Percentiles rank a stretch among this genome's conserved stretches.
These are phyloP conservation scores for Claviceps pazoutovae DNA, from an alignment of 2,329 filamentous ascomycete species.

Conservation along the genomic window DNA sequence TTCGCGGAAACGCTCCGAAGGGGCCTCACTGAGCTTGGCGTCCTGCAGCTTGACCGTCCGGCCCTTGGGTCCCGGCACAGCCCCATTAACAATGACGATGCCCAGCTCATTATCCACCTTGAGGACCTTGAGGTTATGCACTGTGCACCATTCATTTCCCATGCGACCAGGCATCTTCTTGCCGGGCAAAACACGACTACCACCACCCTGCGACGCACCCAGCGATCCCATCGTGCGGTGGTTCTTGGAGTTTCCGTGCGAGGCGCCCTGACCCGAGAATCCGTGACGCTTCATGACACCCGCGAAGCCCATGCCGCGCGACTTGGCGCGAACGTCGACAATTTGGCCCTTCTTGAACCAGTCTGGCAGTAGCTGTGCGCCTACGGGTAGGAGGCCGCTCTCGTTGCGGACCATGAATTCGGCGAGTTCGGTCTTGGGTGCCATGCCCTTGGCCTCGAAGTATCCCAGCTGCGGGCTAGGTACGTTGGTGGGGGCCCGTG, in stretches of 20 bases:
- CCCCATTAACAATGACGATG: conserved; percentile 75
- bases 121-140: conserved; percentile 83
- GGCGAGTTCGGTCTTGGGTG: conserved; percentile 67
- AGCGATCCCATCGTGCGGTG: conserved; percentile 86
- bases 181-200: conserved; percentile 81
- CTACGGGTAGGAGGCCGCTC: conserved; percentile 61
- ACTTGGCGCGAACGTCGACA: conserved; percentile 69
- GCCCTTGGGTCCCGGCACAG: conserved; percentile 78
- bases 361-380: conserved; percentile 62
- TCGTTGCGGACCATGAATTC: conserved; percentile 77
- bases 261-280: conserved; percentile 76
- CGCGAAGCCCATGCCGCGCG: conserved; percentile 81
- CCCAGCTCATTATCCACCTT: conserved; percentile 79
- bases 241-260: conserved; percentile 89
- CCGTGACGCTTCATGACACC: conserved; percentile 97
- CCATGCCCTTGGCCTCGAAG: conserved; percentile 67
- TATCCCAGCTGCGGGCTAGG: conserved; percentile 77
- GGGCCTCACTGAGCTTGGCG: conserved; percentile 66
- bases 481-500: conserved; percentile 59
- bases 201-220: conserved; percentile 80
- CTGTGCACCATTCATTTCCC: conserved; percentile 77
- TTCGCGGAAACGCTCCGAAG: conserved; percentile 33
- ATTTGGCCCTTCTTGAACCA: conserved; percentile 88
- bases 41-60: conserved; percentile 77
- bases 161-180: conserved; percentile 98